These are phyloP conservation scores for Ochetophila trinervis DNA, from an alignment of 306 rosid species.

Conservation along the genomic window DNA sequence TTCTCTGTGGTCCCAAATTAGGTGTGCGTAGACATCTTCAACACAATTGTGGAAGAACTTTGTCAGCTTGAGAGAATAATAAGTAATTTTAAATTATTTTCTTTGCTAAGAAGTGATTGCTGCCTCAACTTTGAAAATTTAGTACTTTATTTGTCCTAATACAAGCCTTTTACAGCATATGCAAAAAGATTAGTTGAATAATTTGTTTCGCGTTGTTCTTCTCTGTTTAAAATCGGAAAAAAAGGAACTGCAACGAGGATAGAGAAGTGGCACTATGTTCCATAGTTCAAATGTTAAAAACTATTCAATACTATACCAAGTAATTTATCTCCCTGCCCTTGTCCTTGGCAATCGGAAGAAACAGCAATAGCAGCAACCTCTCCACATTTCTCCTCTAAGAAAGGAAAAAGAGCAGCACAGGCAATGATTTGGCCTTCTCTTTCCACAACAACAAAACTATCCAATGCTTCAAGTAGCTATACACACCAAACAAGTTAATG, in stretches of 20 bases:
- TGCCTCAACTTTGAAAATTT: too few relatives aligned
- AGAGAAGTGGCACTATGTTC: background rate
- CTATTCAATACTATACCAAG: constrained; percentile 61
- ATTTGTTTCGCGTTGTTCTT: too few relatives aligned
- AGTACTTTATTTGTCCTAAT: background rate
- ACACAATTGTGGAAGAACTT: too few relatives aligned
- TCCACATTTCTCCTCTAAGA: constrained; percentile 73
- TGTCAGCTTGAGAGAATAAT: too few relatives aligned
- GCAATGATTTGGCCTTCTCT: constrained; percentile 98
- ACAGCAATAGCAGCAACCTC: constrained; percentile 97
- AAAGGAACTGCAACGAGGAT: background rate
- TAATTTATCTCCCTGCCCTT: constrained; percentile 96
- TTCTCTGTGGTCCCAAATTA: constrained; percentile 1
- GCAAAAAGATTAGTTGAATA: too few relatives aligned
- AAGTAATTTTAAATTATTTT: too few relatives aligned
- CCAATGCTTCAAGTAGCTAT: constrained; percentile 62
- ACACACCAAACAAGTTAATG: constrained; percentile 9
- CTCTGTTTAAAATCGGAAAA: background rate
- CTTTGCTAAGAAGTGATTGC: too few relatives aligned
- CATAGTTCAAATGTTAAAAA: background rate
- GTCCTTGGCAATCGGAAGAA: constrained; percentile 88
- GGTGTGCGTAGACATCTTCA: background rate
- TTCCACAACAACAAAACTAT: constrained; percentile 68
- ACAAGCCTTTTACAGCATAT: background rate
- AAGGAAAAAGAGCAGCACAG: constrained; percentile 85